Base-by-base conservation (phyloP, 2,329 filamentous ascomycete genomes). In the Cryphonectria naterciae region DNA sequence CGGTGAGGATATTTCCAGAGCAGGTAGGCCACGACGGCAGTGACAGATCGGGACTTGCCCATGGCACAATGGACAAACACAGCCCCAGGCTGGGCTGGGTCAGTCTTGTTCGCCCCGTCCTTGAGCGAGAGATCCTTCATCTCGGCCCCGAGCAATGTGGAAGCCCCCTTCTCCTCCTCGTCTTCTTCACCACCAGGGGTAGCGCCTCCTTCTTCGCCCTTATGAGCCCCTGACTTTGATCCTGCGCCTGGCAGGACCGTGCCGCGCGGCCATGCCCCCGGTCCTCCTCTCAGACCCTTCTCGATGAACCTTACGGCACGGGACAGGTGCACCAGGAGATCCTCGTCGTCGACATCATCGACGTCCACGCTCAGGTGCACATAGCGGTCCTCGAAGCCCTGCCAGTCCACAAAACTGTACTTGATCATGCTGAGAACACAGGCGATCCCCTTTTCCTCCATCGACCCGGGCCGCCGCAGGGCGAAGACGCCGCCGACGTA, bases 41-140 rank as follows among this genome's bases (percentile, higher is more conserved):
- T 91, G 75, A 95, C 93, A 64, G 95, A 98, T 71, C 96, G 93
- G 46, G 95, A 98, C 82, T 97, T 97, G 68, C 96, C 96, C 90
- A 97, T 97, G 32, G 94, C 95, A 86, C 96, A 97, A 82, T 87
- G 85, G 13, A 90, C 87, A 69, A 86, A 86, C 39, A 90, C 86
- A 19, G 81, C 86, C 39, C 83, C 82, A 28, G 74, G 70, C 1
- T 69, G 71, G 6, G 69, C 35, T 60, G 76, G 67, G 67, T 65
- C 73, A 32, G n/a, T 49, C 13, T 73, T 49, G 4, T 73, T 74
- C 69, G 71, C 65, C 41, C 37, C 43, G 28, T 68, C 68, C 22
- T 52, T 43, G 22, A 65, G 61, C 11, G 72, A 67, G 0, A 70
- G n/a, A 15, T 56, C 60, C 32, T 61, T 39, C 65, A 63, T 66